Conservation (phyloP, 2,329 filamentous ascomycete species). For the Botrytis pseudocinerea region DNA sequence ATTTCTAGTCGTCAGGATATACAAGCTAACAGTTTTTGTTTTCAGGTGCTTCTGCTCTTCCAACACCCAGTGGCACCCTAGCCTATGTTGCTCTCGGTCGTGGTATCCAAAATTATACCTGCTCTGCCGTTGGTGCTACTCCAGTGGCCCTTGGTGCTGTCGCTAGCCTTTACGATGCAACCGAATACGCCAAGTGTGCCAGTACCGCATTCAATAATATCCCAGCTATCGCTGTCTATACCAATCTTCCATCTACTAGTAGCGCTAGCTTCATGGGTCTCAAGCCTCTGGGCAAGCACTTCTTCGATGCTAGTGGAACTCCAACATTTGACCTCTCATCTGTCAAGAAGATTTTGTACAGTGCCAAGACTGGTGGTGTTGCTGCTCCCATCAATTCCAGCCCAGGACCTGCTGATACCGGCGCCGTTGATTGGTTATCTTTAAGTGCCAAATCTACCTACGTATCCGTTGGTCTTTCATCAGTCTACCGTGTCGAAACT, state of each 20-base stretch:
- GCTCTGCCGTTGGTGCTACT: conserved; percentile 28
- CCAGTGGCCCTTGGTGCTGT: conserved; percentile 36
- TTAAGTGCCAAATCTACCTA: conserved; percentile 34
- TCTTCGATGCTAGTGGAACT: conserved; percentile 35
- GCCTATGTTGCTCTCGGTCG: conserved; percentile 39
- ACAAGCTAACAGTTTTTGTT: conserved; percentile 6
- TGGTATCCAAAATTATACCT: conserved; percentile 42
- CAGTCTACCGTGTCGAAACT: conserved; percentile 39
- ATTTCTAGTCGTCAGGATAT: neutral
- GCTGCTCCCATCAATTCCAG: conserved; percentile 33
- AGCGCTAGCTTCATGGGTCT: conserved; percentile 22
- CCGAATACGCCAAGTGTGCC: conserved; percentile 31
- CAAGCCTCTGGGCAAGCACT: conserved; percentile 35
- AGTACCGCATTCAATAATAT: conserved; percentile 27
- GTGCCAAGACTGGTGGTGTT: conserved; percentile 31
- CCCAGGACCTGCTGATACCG: conserved; percentile 33
- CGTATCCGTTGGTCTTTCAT: conserved; percentile 28
- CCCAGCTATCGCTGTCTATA: conserved; percentile 32
- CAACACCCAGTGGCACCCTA: conserved; percentile 34
- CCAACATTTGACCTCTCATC: conserved; percentile 37
- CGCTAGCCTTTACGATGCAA: conserved; percentile 40
- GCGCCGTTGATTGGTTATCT: conserved; percentile 39
- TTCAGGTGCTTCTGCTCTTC: conserved; percentile 34
- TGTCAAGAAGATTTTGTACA: conserved; percentile 31
- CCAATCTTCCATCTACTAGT: conserved; percentile 22